Base-by-base conservation (phyloP, 2,329 filamentous ascomycete species). In the Xylaria sp. region DNA sequence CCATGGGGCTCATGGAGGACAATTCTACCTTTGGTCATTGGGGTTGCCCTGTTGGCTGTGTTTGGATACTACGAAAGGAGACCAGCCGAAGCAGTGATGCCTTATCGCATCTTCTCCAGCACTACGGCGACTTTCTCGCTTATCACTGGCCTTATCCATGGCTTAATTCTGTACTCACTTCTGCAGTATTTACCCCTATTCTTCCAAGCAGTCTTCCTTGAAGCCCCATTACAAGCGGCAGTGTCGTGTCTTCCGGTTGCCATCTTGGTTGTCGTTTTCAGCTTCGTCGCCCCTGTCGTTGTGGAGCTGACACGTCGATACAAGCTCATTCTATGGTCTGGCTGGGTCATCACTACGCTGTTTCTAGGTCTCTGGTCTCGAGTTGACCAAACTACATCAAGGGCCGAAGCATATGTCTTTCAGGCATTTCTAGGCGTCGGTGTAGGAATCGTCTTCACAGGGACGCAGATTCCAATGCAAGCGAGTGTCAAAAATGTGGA, bases 1-100 rank as follows among this genome's bases (percentile, higher is more conserved):
- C 74, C 83, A 0, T 93, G 90, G 90, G 75, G 80, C 48, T 88
- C 84, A 3, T 91, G 86, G 84, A 82, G 84, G 1, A 90, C 88
- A 0, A 79, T 93, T 2, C 83, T 90, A 0, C 90, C 90, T 0
- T 78, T 66, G 14, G 39, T 88, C 3, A 47, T 91, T 8, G 89
- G 89, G 1, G 74, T 80, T 0, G 76, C 80, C 0, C 84, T 86
- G 1, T 76, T 92, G 3, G 71, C 84, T 2, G 79, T 73, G 6
- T 89, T 89, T 73, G 80, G 82, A 11, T 78, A 85, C 27, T 90
- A 86, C 72, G 88, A 91, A 76, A 82, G 79, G 57, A 77, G 83
- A 30, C 83, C 86, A 9, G 21, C n/a, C 19, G n/a, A 34, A 3
- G 3, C 59, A 2, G 6, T 62, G 7, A 19, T 55, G 27, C 60